phyloP scores from a whole-genome alignment of 208 protist genomes.

The Kentomonas sorsogonicus region DNA sequence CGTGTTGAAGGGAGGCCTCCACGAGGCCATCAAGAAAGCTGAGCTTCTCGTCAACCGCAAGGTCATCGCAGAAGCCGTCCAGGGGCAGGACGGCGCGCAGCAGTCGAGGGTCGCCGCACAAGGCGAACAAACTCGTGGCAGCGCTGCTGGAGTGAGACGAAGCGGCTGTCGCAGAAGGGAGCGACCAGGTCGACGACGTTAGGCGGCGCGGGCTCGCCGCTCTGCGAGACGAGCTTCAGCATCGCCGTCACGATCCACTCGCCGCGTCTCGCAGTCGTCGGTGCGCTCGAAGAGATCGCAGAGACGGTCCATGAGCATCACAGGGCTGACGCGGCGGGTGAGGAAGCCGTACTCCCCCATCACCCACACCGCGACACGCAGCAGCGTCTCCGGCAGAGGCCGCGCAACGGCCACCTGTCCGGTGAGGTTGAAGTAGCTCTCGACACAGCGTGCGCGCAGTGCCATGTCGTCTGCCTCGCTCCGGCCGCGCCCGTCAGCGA shows the following conservation, averaged over 20 bases:
- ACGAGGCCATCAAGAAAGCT: constrained; percentile 50
- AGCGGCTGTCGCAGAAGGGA: constrained; percentile 45
- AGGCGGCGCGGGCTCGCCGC: constrained; percentile 17
- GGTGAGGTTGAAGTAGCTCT: constrained; percentile 66
- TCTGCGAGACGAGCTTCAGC: constrained; percentile 67
- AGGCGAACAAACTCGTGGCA: constrained; percentile 74
- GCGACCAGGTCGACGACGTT: constrained; percentile 43
- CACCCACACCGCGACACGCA: constrained; percentile 84
- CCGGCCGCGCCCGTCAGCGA: constrained; percentile 80
- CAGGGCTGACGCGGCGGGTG: constrained; percentile 25
- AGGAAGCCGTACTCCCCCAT: constrained; percentile 94
- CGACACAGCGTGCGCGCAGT: constrained; percentile 70
- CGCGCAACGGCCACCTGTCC: no score
- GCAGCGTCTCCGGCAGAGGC: constrained; percentile 51
- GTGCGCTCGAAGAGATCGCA: constrained; percentile 58
- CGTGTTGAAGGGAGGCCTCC: constrained; percentile 24
- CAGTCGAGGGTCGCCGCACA: constrained; percentile 20
- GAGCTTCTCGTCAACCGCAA: constrained; percentile 50
- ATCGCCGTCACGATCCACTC: constrained; percentile 72
- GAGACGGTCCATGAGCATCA: constrained; percentile 57
- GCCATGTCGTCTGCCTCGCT: constrained; percentile 57
- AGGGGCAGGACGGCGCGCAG: constrained; percentile 53
- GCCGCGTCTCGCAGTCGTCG: constrained; percentile 27
- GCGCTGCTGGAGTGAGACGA: constrained; percentile 64
- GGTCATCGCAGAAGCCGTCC: constrained; percentile 71